Evolutionary conservation across 1,284 basidiomycete species (phyloP).

Genomic region (Moniliophthora roreri): DNA sequence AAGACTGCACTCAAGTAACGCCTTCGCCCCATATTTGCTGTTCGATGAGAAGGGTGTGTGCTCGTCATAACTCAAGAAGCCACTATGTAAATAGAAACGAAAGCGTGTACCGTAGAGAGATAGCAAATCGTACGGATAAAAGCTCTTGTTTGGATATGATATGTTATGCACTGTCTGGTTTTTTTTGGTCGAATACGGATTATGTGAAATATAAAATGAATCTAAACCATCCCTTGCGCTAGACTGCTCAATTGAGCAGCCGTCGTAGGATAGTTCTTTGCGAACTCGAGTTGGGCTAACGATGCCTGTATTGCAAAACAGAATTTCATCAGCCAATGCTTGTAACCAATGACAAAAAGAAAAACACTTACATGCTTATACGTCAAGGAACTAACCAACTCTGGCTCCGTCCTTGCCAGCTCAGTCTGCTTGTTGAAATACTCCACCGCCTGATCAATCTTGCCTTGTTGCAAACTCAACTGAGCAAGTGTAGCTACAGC

Average conservation of each 20-base stretch:
- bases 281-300: slow-evolving; percentile 78
- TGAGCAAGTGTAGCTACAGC: slow-evolving; percentile 96
- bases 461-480: slow-evolving; percentile 88
- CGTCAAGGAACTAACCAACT: slow-evolving; percentile 87
- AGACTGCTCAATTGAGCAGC: slow-evolving; percentile 51
- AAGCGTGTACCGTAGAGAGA: too few species aligned
- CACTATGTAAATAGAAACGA: too few species aligned
- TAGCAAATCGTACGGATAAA: too few species aligned
- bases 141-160: not conserved
- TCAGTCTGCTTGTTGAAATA: slow-evolving; percentile 87
- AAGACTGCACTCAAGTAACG: slow-evolving; percentile 21
- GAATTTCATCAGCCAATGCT: slow-evolving; percentile 9
- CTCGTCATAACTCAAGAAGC: too few species aligned
- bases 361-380: slow-evolving; percentile 70
- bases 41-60: too few species aligned
- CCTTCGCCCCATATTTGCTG: too few species aligned
- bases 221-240: slow-evolving; percentile 3
- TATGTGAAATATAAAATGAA: not conserved
- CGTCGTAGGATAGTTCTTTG: slow-evolving; percentile 80
- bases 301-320: slow-evolving; percentile 77
- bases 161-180: not conserved
- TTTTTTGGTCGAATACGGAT: not conserved
- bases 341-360: slow-evolving; percentile 10
- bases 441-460: slow-evolving; percentile 83
- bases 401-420: slow-evolving; percentile 89